Base-by-base conservation (phyloP, 805 yeast species). In the Candida nanaspora region DNA sequence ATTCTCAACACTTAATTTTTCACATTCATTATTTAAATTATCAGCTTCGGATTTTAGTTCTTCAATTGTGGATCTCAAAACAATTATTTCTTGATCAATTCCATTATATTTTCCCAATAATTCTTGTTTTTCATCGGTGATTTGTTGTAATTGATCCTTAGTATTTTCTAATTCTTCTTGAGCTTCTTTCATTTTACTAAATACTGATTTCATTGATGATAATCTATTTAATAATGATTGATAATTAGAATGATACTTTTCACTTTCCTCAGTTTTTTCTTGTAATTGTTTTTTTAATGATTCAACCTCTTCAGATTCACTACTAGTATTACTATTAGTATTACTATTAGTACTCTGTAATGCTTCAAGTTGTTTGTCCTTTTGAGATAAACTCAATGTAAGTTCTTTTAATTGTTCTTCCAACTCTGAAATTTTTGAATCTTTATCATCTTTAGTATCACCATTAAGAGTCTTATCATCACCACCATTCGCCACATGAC, bases 201-300 rank as follows among this genome's bases (percentile, higher is more conserved):
- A 84, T 2, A 84, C 72, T 1, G 80, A 65, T 48, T 82, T 84
- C 91, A 84, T 83, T 2, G 85, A 74, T 1, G 86, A 74, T 15
- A 85, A 57, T 55, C 82, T 71, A 46, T 75, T 76, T 44, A 85
- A 58, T 26, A 85, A 59, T 4, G 73, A 66, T 45, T 82, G 81
- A 52, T 83, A 82, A 46, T 78, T 78, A 2, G 69, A 65, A 48
- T 80, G 77, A 23, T 74, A 68, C 25, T 72, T 70, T 37, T 74
- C 81, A 41, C 82, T 69, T 50, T 81, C 86, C 28, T 66, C 62
- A 25, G 65, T 67, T 22, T 65, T 56, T 31, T 50, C 57, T 27
- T 52, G 54, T 13, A 72, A 46, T 38, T 68, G 62, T 16, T 46
- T 46, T 34, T 50, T 56, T 31, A 63, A 41, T 22, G 6, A n/a